These are phyloP conservation scores for Colletotrichum echinochloae DNA, from an alignment of 2,329 filamentous ascomycete genomes.

Conservation along the genomic window DNA sequence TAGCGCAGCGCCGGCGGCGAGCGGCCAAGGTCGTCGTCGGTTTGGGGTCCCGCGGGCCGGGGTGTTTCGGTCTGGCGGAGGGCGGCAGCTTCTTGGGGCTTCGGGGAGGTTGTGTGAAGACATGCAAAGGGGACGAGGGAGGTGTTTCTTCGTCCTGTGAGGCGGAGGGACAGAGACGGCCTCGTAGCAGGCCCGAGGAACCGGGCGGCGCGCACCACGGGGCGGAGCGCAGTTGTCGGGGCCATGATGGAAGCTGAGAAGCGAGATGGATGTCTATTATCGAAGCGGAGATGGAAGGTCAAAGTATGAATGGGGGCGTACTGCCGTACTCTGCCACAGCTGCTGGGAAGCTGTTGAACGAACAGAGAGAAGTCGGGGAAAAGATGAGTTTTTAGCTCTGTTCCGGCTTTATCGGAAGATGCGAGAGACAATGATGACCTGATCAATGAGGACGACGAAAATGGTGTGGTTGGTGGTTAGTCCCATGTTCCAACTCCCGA, in stretches of 20 bases:
- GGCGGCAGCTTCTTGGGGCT: constrained; percentile 15
- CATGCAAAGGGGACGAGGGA: background rate
- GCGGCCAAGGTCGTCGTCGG: background rate
- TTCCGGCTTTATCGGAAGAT: background rate
- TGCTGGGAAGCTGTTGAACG: constrained; percentile 2
- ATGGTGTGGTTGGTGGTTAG: constrained; percentile 1
- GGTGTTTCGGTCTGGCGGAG: background rate
- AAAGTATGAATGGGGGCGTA: too few relatives aligned
- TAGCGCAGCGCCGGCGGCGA: background rate
- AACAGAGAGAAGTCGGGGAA: background rate
- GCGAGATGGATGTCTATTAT: background rate
- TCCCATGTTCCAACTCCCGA: constrained; percentile 4
- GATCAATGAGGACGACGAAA: background rate
- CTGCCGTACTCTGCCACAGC: background rate
- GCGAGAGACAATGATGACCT: background rate
- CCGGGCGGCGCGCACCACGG: constrained; percentile 3
- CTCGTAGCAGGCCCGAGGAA: constrained; percentile 1
- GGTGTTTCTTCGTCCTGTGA: background rate
- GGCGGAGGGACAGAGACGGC: background rate
- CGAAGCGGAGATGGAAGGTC: background rate
- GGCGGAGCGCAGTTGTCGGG: background rate
- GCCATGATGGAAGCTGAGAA: background rate
- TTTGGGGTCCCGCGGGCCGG: background rate
- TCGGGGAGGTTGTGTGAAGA: constrained; percentile 29
- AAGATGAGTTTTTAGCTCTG: background rate